Evolutionary conservation across 2,329 filamentous ascomycete genomes (phyloP).

Genomic region (Colletotrichum tofieldiae): DNA sequence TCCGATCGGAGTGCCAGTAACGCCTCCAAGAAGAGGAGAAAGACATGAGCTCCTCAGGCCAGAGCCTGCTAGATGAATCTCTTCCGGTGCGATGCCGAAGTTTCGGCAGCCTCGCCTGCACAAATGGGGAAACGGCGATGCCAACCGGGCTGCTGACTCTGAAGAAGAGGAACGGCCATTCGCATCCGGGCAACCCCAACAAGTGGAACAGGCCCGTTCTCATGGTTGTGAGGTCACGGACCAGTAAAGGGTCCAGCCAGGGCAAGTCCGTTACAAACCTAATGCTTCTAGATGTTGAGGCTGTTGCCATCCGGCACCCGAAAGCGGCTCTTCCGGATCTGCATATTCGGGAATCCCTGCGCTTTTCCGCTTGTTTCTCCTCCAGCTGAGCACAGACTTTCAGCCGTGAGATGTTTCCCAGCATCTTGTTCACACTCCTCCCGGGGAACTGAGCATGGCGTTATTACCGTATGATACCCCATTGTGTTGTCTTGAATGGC

Average conservation of each 20-base stretch:
- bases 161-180: conserved; percentile 4
- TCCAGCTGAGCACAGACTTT: conserved; percentile 28
- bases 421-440: conserved; percentile 1
- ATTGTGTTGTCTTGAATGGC: conserved; percentile 16
- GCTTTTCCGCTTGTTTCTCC: background rate
- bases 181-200: background rate
- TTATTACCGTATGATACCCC: conserved; percentile 40
- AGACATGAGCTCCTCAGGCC: conserved; percentile 28
- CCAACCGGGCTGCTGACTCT: conserved; percentile 16
- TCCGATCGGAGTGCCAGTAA: conserved; percentile 33
- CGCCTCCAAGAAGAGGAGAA: conserved; percentile 41
- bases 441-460: conserved; percentile 8
- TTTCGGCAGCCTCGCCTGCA: conserved; percentile 31
- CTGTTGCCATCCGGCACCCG: conserved; percentile 13
- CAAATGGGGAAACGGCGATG: conserved; percentile 17
- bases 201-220: background rate
- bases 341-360: conserved; percentile 9
- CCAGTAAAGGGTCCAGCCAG: background rate
- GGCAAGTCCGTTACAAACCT: conserved; percentile 16
- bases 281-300: conserved; percentile 1
- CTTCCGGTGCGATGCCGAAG: conserved; percentile 30
- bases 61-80: conserved; percentile 23
- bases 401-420: conserved; percentile 28
- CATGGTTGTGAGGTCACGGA: conserved; percentile 6
- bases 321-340: conserved; percentile 30